Base-by-base conservation (phyloP, 306 rosid species). In the Glycine latifolia region DNA sequence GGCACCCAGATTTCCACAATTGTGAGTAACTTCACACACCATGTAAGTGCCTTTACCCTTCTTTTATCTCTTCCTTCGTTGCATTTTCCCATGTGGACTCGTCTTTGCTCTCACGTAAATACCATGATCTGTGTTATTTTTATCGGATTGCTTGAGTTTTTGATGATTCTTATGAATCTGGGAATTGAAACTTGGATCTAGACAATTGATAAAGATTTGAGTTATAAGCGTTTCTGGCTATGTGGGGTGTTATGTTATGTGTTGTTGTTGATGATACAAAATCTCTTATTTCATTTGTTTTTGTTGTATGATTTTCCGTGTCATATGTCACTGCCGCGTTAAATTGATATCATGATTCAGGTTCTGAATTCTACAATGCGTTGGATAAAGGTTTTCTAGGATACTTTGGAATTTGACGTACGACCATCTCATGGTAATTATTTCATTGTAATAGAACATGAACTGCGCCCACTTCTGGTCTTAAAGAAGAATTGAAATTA, bases 11-110 rank as follows among this genome's bases (percentile, higher is more conserved):
- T 33, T 63, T 63, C 9, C 80, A 59, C 70, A 65, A 66, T 71
- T 79, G 79, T 77, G 59, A 80, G 69, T 60, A 68, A 31, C 59
- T 9, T 54, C 41, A 10, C 69, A 44, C 70, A 75, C 26, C 76
- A 26, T 58, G 92, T 87, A 67, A 91, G 92, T 61, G 61, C 16
- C n/a, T 26, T 31, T 60, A 26, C 7, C 66, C 67, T 60, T 60
- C 15, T 60, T 31, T 60, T 60, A 33, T 72, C 14, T 26, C 39
- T 56, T 66, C 43, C 41, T 6, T 56, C 2, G 10, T 76, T 77
- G 70, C 68, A 80, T 77, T 79, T 82, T 67, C 2, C 50, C 60
- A 14, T 35, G 2, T 73, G 66, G 50, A 67, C n/a, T 81, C 46
- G 35, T 44, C 0, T 79, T 33, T 81, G 13, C 9, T 52, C 10